Percentiles rank a stretch among this genome's conserved stretches.
Conservation (phyloP, 495 filamentous ascomycete genomes). For the Arthonia radiata region DNA sequence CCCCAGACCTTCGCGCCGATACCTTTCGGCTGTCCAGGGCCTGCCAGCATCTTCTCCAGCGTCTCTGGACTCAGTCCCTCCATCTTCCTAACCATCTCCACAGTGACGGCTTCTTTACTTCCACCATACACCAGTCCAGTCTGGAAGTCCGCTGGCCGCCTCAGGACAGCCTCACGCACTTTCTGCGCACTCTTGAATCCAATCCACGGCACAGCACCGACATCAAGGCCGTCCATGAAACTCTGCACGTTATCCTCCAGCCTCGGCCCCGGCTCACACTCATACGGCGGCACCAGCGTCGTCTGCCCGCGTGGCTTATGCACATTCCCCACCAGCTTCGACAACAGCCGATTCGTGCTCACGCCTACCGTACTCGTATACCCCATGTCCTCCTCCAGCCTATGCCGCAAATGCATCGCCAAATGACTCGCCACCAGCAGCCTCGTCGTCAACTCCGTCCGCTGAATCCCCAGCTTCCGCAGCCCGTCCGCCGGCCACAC, state of each 20-base stretch:
- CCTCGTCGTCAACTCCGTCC: constrained; percentile 1
- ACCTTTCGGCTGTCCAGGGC: constrained; percentile 39
- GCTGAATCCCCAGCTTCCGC: constrained; percentile 1
- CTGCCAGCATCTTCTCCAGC: constrained; percentile 39
- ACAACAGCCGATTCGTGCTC: constrained; percentile 58
- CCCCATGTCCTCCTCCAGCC: constrained; percentile 51
- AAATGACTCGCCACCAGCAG: constrained; percentile 31
- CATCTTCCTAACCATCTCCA: constrained; percentile 34
- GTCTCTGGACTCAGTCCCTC: constrained; percentile 31
- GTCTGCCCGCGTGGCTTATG: constrained; percentile 78
- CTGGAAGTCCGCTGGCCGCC: constrained; percentile 16
- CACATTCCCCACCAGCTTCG: constrained; percentile 62
- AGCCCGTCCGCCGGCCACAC: constrained; percentile 20
- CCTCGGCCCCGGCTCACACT: constrained; percentile 6
- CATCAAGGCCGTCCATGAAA: constrained; percentile 54
- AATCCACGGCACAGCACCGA: constrained; percentile 69
- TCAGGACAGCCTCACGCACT: constrained; percentile 35
- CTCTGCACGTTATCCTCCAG: constrained; percentile 27
- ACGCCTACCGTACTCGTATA: constrained; percentile 77
- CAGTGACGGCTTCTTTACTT: constrained; percentile 32
- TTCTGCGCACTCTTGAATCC: constrained; percentile 53
- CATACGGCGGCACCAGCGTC: constrained; percentile 43
- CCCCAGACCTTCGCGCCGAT: constrained; percentile 38
- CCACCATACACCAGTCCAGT: constrained; percentile 18
- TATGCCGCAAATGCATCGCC: constrained; percentile 39